Evolutionary conservation across 2,329 filamentous ascomycete species (phyloP).

Genomic region (Hortaea werneckii): DNA sequence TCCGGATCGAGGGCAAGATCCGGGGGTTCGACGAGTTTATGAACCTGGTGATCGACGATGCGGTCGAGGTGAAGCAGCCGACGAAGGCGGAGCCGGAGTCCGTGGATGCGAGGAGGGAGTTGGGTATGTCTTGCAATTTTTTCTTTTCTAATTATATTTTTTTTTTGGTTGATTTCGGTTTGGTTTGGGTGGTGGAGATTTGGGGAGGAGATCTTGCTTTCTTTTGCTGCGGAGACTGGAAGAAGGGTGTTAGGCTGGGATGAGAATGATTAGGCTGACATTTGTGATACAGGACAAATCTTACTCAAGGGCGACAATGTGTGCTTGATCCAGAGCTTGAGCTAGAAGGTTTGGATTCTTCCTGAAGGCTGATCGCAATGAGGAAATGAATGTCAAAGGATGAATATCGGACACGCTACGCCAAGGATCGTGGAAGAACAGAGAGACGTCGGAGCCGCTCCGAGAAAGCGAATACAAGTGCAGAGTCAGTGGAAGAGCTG

Average conservation of each 20-base stretch:
- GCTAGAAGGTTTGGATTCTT: constrained; percentile 1
- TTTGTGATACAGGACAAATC: constrained; percentile 55
- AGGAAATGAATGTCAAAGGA: not conserved
- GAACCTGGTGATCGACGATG: constrained; percentile 95
- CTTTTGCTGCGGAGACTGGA: constrained; percentile 1
- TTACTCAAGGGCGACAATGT: constrained; percentile 83
- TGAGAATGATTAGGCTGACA: not conserved
- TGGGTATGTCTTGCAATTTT: constrained; percentile 48
- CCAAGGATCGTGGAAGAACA: too few relatives aligned
- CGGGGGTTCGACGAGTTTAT: constrained; percentile 98
- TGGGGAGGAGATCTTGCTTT: constrained; percentile 1
- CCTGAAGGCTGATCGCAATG: not conserved
- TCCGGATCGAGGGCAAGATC: constrained; percentile 94
- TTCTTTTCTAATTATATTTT: not conserved
- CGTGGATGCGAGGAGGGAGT: constrained; percentile 67
- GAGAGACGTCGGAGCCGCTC: too few relatives aligned
- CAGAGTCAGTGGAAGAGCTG: too few relatives aligned
- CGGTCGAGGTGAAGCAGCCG: constrained; percentile 77
- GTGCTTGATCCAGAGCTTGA: constrained; percentile 54
- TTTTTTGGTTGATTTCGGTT: constrained; percentile 9
- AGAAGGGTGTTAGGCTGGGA: too few relatives aligned
- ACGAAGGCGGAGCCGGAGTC: constrained; percentile 77
- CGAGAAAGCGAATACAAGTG: too few relatives aligned
- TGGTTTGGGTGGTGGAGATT: not conserved
- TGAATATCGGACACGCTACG: too few relatives aligned